A percentile compares a stretch with the other conserved stretches of the same genome.
phyloP scores from a whole-genome alignment of 108 stramenopile species.

The Skeletonema tropicum region DNA sequence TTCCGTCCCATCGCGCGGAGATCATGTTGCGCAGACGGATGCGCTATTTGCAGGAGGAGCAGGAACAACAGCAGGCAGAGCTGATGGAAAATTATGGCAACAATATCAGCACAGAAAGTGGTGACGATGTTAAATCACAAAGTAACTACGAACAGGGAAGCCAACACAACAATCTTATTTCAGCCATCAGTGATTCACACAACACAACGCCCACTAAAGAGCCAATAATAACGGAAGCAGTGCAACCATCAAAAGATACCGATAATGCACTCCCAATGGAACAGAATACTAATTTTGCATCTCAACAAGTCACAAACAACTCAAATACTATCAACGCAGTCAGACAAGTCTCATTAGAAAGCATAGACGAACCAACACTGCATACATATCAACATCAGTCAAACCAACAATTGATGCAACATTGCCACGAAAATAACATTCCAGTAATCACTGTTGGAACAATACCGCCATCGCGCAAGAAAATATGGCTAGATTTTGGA shows the following conservation, averaged over 20 bases:
- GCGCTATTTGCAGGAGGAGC: conserved; percentile 10
- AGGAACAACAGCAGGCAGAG: neutral
- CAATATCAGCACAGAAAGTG: neutral
- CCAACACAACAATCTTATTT: neutral
- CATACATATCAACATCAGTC: neutral
- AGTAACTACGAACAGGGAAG: neutral
- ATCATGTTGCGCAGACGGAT: conserved; percentile 13
- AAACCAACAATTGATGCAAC: neutral
- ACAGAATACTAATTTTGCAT: too few species aligned
- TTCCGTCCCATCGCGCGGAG: neutral
- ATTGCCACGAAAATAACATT: conserved; percentile 2
- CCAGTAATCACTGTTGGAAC: neutral
- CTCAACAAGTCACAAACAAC: neutral
- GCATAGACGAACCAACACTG: neutral
- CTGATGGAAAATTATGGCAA: neutral
- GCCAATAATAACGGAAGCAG: neutral
- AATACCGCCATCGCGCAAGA: neutral
- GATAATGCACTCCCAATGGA: neutral
- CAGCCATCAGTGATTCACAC: neutral
- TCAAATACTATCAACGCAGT: neutral
- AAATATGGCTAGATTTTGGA: neutral
- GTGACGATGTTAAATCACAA: neutral
- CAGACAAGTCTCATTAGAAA: conserved; percentile 6
- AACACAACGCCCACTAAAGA: neutral
- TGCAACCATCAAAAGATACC: neutral